phyloP scores from a whole-genome alignment of 2,329 filamentous ascomycete genomes.

The Cladosporium sp. region DNA sequence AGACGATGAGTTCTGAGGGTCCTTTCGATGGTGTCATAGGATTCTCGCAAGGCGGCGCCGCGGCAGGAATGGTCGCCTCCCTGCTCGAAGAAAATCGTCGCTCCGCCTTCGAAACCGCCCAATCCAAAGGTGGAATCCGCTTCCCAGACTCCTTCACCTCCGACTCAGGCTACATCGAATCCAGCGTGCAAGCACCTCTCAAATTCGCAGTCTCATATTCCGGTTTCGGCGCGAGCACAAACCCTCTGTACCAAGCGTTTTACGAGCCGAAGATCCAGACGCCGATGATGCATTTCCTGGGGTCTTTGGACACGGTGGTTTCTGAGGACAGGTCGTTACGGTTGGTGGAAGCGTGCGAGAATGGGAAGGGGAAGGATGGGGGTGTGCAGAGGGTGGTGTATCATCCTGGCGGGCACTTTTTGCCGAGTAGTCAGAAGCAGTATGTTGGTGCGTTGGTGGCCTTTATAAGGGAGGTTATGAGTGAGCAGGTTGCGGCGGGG shows the following conservation, averaged over 20 bases:
- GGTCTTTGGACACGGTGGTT: conserved; percentile 83
- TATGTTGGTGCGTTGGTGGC: conserved; percentile 74
- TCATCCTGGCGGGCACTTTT: conserved; percentile 87
- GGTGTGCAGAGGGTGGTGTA: conserved; percentile 54
- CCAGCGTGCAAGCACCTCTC: conserved; percentile 53
- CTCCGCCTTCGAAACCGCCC: conserved; percentile 50
- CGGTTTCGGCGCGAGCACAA: conserved; percentile 73
- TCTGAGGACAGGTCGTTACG: conserved; percentile 70
- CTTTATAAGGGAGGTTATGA: conserved; percentile 63
- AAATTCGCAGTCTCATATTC: conserved; percentile 76
- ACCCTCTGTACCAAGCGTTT: conserved; percentile 63
- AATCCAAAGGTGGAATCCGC: conserved; percentile 45
- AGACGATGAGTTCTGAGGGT: conserved; percentile 61
- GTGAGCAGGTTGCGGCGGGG: conserved; percentile 36
- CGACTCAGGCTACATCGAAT: conserved; percentile 35
- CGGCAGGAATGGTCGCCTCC: conserved; percentile 70
- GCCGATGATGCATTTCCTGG: conserved; percentile 78
- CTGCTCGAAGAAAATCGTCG: conserved; percentile 62
- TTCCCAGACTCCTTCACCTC: conserved; percentile 54
- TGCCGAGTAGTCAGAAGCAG: conserved; percentile 75
- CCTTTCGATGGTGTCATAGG: conserved; percentile 77
- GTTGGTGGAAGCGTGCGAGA: conserved; percentile 66
- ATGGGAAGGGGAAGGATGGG: conserved; percentile 43
- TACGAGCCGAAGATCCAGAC: conserved; percentile 76
- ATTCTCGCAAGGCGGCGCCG: conserved; percentile 77